Conservation (phyloP, 768 basidiomycete genomes). For the Leccinum barrowsii region DNA sequence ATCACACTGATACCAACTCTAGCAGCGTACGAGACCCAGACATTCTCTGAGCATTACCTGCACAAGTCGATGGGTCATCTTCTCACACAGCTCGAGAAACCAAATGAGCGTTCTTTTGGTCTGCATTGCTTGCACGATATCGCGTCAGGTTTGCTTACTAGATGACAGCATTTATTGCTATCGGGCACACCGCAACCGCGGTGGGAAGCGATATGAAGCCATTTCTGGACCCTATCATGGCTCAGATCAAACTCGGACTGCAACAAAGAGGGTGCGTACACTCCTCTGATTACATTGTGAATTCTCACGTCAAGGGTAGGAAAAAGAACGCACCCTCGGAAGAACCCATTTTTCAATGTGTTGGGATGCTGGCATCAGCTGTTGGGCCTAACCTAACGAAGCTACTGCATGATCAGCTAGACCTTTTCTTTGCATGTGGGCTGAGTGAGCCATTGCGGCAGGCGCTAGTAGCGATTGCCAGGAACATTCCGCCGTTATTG, state of each 20-base stretch:
- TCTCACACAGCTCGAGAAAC: constrained; percentile 82
- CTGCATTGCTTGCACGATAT: constrained; percentile 13
- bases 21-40: constrained; percentile 90
- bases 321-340: constrained; percentile 91
- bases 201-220: constrained; percentile 95
- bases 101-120: constrained; percentile 87
- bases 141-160: background rate
- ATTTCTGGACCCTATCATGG: constrained; percentile 89
- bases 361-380: constrained; percentile 92
- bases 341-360: constrained; percentile 95
- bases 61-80: constrained; percentile 94
- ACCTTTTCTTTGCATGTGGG: constrained; percentile 94
- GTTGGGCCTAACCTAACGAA: constrained; percentile 96
- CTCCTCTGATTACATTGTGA: background rate
- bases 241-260: constrained; percentile 84
- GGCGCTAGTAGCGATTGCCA: constrained; percentile 80
- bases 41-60: constrained; percentile 86
- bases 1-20: constrained; percentile 94
- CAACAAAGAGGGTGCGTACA: constrained; percentile 73
- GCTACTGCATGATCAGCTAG: constrained; percentile 91
- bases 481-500: constrained; percentile 84
- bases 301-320: constrained; percentile 30
- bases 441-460: constrained; percentile 84
- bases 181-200: constrained; percentile 90
- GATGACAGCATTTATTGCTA: constrained; percentile 82